Percentiles rank a stretch among this genome's conserved stretches.
These are phyloP conservation scores for Aspergillus affinis DNA, from an alignment of 495 filamentous ascomycete species.

Conservation along the genomic window DNA sequence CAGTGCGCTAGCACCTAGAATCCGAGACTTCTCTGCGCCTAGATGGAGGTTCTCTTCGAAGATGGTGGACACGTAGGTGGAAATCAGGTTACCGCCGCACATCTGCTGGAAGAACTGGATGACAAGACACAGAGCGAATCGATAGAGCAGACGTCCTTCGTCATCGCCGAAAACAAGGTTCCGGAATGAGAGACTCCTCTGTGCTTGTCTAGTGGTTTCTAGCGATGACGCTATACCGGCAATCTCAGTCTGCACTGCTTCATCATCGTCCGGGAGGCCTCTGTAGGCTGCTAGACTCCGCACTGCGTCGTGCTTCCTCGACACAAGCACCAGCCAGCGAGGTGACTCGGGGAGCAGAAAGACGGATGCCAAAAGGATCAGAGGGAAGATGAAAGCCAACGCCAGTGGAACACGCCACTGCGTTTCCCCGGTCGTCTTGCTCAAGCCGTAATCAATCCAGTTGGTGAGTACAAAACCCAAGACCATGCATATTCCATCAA, in stretches of 20 bases:
- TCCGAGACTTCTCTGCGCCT: slow-evolving; percentile 14
- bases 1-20: slow-evolving; percentile 29
- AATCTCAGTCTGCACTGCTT: slow-evolving; percentile 29
- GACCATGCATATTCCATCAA: slow-evolving; percentile 52
- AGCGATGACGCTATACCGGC: slow-evolving; percentile 35
- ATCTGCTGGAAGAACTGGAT: slow-evolving; percentile 32
- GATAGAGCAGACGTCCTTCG: slow-evolving; percentile 20
- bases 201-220: slow-evolving; percentile 17
- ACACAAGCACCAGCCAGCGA: slow-evolving; percentile 55
- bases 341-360: slow-evolving; percentile 62
- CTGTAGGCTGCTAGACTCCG: slow-evolving; percentile 30
- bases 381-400: slow-evolving; percentile 58
- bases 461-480: slow-evolving; percentile 45
- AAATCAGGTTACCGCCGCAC: slow-evolving; percentile 21
- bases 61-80: slow-evolving; percentile 20
- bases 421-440: slow-evolving; percentile 38
- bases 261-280: slow-evolving; percentile 25
- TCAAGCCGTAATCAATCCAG: slow-evolving; percentile 48
- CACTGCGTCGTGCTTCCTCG: slow-evolving; percentile 50
- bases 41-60: slow-evolving; percentile 22
- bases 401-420: slow-evolving; percentile 52
- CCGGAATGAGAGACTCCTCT: slow-evolving; percentile 7
- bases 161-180: slow-evolving; percentile 18
- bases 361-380: slow-evolving; percentile 55
- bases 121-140: slow-evolving; percentile 25